Evolutionary conservation across 331 rosid genomes (phyloP).

Genomic region (Pyrus hybrid): DNA sequence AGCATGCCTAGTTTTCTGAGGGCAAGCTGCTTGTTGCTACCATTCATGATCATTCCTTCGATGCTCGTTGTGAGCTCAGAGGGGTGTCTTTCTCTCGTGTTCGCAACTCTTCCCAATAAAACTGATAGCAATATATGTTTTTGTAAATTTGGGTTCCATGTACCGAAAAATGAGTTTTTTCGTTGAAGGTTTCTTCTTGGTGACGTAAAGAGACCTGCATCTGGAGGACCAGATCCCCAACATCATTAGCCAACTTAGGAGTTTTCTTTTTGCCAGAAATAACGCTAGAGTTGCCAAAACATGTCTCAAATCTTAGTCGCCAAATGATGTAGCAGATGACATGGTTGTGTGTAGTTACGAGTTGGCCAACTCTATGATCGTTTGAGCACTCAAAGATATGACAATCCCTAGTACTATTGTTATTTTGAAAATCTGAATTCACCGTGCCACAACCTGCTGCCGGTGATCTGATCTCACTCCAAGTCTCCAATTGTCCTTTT

Average conservation of each 20-base stretch:
- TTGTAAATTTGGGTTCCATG: background rate
- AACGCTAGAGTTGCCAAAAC: background rate
- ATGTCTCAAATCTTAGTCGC: background rate
- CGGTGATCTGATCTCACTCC: background rate
- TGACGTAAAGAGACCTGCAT: background rate
- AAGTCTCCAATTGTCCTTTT: background rate
- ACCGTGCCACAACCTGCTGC: background rate
- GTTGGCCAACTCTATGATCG: background rate
- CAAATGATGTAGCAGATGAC: background rate
- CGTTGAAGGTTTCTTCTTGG: slow-evolving; percentile 1
- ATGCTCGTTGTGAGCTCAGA: background rate
- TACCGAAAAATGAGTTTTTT: background rate
- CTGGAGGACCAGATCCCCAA: slow-evolving; percentile 31
- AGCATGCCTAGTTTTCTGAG: background rate
- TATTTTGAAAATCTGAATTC: background rate
- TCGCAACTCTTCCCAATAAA: background rate
- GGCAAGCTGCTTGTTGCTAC: background rate
- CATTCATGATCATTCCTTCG: background rate
- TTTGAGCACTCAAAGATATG: background rate
- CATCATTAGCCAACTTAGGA: slow-evolving; percentile 18
- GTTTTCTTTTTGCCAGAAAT: background rate
- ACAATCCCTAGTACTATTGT: background rate
- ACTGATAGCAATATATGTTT: background rate
- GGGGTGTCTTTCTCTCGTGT: background rate
- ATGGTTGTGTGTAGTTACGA: background rate